phyloP scores from a whole-genome alignment of 768 basidiomycete genomes.

The Naematelia encephala region DNA sequence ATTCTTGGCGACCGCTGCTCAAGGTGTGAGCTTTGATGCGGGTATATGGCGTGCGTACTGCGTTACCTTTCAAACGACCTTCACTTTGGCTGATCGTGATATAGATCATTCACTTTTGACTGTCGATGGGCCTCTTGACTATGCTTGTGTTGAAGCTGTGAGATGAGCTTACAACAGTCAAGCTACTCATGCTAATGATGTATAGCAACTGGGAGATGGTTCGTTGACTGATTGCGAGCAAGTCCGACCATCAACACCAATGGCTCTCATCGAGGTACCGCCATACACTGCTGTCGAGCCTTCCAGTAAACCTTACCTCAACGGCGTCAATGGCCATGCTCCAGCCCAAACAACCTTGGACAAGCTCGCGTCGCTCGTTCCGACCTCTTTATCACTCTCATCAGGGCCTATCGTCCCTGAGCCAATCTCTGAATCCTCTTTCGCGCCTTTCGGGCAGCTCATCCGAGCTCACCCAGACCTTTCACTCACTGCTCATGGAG shows the following conservation, averaged over 20 bases:
- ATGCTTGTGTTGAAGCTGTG: slow-evolving; percentile 37
- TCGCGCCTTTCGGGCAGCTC: slow-evolving; percentile 81
- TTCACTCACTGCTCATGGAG: slow-evolving; percentile 49
- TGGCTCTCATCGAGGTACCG: slow-evolving; percentile 20
- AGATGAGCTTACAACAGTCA: background rate
- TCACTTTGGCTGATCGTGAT: slow-evolving; percentile 1
- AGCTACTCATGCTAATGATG: background rate
- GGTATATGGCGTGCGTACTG: slow-evolving; percentile 81
- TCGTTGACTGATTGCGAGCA: slow-evolving; percentile 21
- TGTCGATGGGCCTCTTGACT: slow-evolving; percentile 38
- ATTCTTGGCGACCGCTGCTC: slow-evolving; percentile 72
- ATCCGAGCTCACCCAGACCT: slow-evolving; percentile 76
- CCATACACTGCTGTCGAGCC: slow-evolving; percentile 16
- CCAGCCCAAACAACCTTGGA: slow-evolving; percentile 7
- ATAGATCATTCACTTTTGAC: slow-evolving; percentile 36
- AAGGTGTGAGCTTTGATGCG: slow-evolving; percentile 79
- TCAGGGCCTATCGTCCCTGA: slow-evolving; percentile 42
- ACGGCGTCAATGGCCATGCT: slow-evolving; percentile 1
- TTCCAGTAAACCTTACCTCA: background rate
- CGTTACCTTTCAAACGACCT: background rate
- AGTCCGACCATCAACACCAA: background rate
- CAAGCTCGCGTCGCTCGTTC: slow-evolving; percentile 9
- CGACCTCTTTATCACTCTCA: slow-evolving; percentile 2
- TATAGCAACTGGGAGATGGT: slow-evolving; percentile 28
- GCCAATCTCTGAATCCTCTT: slow-evolving; percentile 74